Evolutionary conservation across 345 rosid genomes (phyloP).

Genomic region (Arabis hirsuta): DNA sequence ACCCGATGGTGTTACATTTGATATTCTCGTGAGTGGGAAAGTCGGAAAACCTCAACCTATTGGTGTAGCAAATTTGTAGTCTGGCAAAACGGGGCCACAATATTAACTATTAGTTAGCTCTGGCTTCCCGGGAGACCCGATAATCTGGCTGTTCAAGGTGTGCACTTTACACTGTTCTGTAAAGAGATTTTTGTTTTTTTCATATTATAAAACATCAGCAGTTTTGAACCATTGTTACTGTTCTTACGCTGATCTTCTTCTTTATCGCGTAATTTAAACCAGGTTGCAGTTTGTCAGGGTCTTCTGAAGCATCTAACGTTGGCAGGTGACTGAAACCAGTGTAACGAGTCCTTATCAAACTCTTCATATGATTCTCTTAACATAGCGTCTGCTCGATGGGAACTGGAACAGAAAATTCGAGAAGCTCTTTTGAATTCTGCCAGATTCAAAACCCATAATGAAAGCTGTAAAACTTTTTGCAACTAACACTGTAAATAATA

Average conservation of each 20-base stretch:
- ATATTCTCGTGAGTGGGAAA: constrained; percentile 64
- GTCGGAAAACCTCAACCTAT: constrained; percentile 39
- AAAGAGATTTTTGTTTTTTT: constrained; percentile 14
- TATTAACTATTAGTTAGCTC: constrained; percentile 25
- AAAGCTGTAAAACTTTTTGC: background rate
- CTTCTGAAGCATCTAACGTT: constrained; percentile 11
- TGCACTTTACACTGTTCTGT: constrained; percentile 9
- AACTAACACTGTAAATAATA: constrained; percentile 3
- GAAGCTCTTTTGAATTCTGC: background rate
- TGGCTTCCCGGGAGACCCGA: constrained; percentile 10
- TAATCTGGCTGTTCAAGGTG: constrained; percentile 32
- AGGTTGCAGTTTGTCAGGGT: constrained; percentile 20
- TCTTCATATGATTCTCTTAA: constrained; percentile 15
- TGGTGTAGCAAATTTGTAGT: constrained; percentile 40
- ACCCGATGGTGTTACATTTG: constrained; percentile 69
- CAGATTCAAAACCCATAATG: background rate
- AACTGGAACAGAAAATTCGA: background rate
- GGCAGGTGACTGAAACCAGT: background rate
- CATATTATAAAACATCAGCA: background rate
- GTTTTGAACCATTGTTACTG: background rate
- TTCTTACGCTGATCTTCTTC: constrained; percentile 3
- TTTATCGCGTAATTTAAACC: constrained; percentile 1
- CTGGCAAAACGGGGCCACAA: background rate
- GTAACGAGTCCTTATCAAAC: background rate
- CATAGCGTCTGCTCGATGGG: background rate